Evolutionary conservation across 129 eudicot species (phyloP).

Genomic region (Ambrosia trifida): DNA sequence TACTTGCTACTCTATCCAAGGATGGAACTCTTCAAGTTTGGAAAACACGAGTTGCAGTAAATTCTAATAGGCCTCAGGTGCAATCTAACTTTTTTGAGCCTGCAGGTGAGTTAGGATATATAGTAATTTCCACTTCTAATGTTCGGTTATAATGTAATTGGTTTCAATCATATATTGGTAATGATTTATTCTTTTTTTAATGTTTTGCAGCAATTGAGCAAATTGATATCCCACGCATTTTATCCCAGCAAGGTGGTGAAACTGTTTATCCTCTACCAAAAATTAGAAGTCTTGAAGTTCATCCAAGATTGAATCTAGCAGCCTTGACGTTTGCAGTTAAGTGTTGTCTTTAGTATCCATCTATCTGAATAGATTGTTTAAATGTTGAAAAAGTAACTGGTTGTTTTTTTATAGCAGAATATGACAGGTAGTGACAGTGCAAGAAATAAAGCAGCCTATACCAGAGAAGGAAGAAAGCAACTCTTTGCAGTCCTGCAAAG

Average conservation of each 20-base stretch:
- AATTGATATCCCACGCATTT: slow-evolving; percentile 82
- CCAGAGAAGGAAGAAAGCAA: slow-evolving; percentile 95
- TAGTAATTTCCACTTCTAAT: slow-evolving; percentile 13
- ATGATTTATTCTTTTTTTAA: not conserved
- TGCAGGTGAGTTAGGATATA: slow-evolving; percentile 66
- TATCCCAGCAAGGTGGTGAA: slow-evolving; percentile 99
- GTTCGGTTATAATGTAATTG: not conserved
- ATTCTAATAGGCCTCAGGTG: slow-evolving; percentile 76
- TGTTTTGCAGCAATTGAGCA: slow-evolving; percentile 74
- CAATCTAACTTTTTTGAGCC: slow-evolving; percentile 96
- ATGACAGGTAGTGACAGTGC: slow-evolving; percentile 72
- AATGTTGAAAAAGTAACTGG: slow-evolving; percentile 18
- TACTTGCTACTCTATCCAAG: slow-evolving; percentile 85
- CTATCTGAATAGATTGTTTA: slow-evolving; percentile 17
- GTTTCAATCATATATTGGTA: not conserved
- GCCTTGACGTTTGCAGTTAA: slow-evolving; percentile 86
- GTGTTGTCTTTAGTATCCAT: slow-evolving; percentile 31
- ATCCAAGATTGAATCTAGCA: slow-evolving; percentile 80
- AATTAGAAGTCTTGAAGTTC: slow-evolving; percentile 83
- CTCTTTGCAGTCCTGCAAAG: slow-evolving; percentile 95
- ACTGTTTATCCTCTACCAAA: slow-evolving; percentile 94
- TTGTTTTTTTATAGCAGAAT: slow-evolving; percentile 55
- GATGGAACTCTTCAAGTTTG: slow-evolving; percentile 97
- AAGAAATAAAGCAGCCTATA: slow-evolving; percentile 83
- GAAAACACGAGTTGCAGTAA: slow-evolving; percentile 71